Percentiles rank a stretch among this genome's conserved stretches.
These are phyloP conservation scores for Populus trichocarpa DNA, from an alignment of 441 rosid genomes.

Conservation along the genomic window DNA sequence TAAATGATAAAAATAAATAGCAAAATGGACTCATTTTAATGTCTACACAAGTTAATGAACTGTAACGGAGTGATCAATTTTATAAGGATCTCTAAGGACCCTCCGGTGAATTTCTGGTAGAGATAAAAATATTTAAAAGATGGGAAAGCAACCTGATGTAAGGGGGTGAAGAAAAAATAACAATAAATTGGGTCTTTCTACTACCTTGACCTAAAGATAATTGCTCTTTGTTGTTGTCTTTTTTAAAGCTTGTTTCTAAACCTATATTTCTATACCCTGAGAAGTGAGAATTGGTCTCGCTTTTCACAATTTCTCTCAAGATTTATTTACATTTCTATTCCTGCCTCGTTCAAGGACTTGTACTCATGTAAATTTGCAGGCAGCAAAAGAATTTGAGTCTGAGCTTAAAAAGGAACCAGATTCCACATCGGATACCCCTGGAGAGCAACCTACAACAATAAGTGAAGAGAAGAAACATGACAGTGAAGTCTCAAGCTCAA, in stretches of 20 bases:
- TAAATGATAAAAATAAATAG: neutral
- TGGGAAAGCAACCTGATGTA: neutral
- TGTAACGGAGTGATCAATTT: neutral
- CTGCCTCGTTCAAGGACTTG: neutral
- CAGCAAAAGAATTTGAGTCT: conserved; percentile 90
- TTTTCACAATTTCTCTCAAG: neutral
- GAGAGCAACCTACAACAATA: conserved; percentile 38
- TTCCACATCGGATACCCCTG: conserved; percentile 36
- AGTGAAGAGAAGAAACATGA: conserved; percentile 53
- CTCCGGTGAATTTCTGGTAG: neutral
- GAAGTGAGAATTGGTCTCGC: neutral
- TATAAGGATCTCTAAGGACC: neutral
- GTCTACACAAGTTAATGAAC: neutral
- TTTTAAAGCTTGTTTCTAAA: neutral
- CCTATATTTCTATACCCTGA: neutral
- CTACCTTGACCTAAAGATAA: neutral
- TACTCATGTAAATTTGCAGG: conserved; percentile 45
- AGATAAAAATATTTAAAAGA: neutral
- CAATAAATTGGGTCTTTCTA: neutral
- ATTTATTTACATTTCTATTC: neutral
- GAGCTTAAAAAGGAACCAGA: conserved; percentile 87
- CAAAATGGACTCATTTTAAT: neutral
- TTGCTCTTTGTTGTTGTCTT: neutral
- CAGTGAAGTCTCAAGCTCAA: conserved; percentile 49
- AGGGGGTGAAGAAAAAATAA: neutral